A percentile compares a stretch with the other conserved stretches of the same genome.
Conservation (phyloP, 306 rosid genomes). For the Dalbergia cochinchinensis region DNA sequence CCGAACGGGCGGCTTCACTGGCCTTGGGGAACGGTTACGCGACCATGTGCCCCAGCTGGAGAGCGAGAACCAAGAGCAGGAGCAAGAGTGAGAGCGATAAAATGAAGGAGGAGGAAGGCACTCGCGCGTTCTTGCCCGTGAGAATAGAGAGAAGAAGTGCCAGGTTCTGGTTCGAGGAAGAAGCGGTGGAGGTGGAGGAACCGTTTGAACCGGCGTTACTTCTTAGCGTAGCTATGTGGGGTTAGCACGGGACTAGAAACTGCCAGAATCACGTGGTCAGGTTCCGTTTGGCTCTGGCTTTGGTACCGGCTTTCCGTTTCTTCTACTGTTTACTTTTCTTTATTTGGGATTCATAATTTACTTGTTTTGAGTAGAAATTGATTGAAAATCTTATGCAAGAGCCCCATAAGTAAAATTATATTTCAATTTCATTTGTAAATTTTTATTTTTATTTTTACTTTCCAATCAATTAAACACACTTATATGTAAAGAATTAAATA, state of each 20-base stretch:
- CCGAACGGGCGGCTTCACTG: constrained; percentile 47
- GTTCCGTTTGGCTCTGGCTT: not conserved
- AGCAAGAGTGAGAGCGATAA: not conserved
- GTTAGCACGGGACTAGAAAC: not conserved
- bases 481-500: too few relatives aligned
- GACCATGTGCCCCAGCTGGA: constrained; percentile 47
- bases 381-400: too few relatives aligned
- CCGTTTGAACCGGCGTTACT: constrained; percentile 1
- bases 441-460: too few relatives aligned
- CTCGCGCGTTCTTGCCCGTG: not conserved
- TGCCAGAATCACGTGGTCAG: constrained; percentile 5
- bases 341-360: not conserved
- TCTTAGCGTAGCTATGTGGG: not conserved
- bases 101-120: not conserved
- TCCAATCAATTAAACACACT: too few relatives aligned
- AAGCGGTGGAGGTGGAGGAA: not conserved
- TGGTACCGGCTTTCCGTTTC: not conserved
- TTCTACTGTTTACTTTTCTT: not conserved
- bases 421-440: too few relatives aligned
- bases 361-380: too few relatives aligned
- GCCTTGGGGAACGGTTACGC: constrained; percentile 45
- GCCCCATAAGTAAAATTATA: too few relatives aligned
- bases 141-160: not conserved
- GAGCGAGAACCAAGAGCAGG: not conserved
- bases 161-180: not conserved